A percentile compares a stretch with the other conserved stretches of the same genome.
These are phyloP conservation scores for Hapsidospora chrysogenum DNA, from an alignment of 495 filamentous ascomycete species.

Conservation along the genomic window DNA sequence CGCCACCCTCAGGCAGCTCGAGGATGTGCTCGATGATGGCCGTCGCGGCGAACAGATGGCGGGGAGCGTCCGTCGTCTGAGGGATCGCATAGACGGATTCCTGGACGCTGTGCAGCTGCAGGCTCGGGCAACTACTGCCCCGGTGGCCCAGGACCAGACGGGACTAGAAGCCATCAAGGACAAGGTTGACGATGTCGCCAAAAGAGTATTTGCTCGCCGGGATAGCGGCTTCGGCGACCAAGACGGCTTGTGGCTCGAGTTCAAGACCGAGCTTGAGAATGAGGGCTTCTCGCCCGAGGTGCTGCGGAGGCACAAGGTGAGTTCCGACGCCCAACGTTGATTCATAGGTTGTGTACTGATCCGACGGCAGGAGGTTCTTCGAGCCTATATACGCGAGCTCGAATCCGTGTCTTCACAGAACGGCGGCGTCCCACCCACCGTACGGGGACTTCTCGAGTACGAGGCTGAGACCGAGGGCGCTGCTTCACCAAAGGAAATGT, in stretches of 20 bases:
- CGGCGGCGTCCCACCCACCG: conserved; percentile 20
- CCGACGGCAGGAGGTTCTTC: conserved; percentile 27
- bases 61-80: conserved; percentile 4
- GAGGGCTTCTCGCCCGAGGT: conserved; percentile 34
- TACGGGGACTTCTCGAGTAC: conserved; percentile 20
- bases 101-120: conserved; percentile 28
- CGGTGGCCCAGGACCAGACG: conserved; percentile 8
- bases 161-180: conserved; percentile 25
- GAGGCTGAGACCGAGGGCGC: conserved; percentile 3
- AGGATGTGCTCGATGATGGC: conserved; percentile 23
- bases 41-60: conserved; percentile 1
- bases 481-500: conserved; percentile 4
- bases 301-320: conserved; percentile 32
- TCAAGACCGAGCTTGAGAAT: conserved; percentile 31
- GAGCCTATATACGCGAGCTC: conserved; percentile 37
- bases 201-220: conserved; percentile 21
- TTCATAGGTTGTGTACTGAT: not conserved
- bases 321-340: conserved; percentile 1
- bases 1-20: conserved; percentile 28
- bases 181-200: conserved; percentile 34
- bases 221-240: conserved; percentile 15
- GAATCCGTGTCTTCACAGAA: conserved; percentile 18
- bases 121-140: conserved; percentile 4
- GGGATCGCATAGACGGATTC: conserved; percentile 24
- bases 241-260: conserved; percentile 34